Conservation (phyloP, 2,329 filamentous ascomycete genomes). For the Colletotrichum sp. region DNA sequence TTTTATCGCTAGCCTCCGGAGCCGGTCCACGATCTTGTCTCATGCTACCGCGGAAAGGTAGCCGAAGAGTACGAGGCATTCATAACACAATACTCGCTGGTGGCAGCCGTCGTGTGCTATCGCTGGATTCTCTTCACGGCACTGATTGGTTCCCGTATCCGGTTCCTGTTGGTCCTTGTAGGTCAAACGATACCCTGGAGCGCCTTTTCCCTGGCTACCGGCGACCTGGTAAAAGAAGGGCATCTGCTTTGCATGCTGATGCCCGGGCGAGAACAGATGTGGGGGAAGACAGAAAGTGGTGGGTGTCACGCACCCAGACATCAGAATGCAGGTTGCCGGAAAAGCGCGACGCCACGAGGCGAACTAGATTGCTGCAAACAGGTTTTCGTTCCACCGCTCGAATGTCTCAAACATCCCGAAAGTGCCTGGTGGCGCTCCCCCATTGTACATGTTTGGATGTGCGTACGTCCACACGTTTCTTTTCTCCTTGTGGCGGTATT, state of each 20-base stretch:
- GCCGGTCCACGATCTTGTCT: not conserved
- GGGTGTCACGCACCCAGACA: conserved; percentile 1
- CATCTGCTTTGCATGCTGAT: not conserved
- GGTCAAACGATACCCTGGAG: not conserved
- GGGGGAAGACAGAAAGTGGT: not conserved
- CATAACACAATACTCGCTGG: not conserved
- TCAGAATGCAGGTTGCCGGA: not conserved
- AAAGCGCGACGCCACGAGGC: conserved; percentile 15
- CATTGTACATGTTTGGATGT: not conserved
- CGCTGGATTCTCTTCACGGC: not conserved
- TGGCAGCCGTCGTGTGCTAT: not conserved
- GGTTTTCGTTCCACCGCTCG: conserved; percentile 6
- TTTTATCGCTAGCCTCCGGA: not conserved
- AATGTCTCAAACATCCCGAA: conserved; percentile 6
- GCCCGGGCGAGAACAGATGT: not conserved
- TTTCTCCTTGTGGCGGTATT: not conserved
- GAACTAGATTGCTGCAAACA: conserved; percentile 1
- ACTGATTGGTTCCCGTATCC: not conserved
- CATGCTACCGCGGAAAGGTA: not conserved
- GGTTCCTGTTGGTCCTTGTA: not conserved
- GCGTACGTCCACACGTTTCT: not conserved
- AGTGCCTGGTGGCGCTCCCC: not conserved
- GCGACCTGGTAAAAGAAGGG: not conserved
- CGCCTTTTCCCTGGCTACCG: conserved; percentile 7
- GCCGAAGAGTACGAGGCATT: not conserved